Evolutionary conservation across 2,329 filamentous ascomycete genomes (phyloP), one percentile per base, ranked within the genome.

Genomic region (Sporothrix luriei): DNA sequence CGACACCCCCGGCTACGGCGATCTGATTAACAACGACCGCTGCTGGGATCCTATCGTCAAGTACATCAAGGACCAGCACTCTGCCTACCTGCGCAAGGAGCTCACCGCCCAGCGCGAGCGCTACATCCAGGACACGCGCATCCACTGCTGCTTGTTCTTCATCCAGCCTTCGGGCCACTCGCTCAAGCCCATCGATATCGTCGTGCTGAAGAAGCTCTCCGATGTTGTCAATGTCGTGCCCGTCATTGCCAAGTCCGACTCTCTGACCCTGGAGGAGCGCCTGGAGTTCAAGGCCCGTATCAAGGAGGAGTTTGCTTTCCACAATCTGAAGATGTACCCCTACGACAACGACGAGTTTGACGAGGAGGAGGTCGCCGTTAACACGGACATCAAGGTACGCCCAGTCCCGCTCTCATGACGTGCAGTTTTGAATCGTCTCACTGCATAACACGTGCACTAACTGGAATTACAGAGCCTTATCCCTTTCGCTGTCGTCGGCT

Each of bases 21-120:
- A 99, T 78, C 89, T 97, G 79, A 95, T 99, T 82, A 99, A 99
- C 88, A 99, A 99, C 82, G 95, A 99, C 84, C 91, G 95, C 87
- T 99, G 95, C 90, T 99, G 95, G 95, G 95, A 99, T 80, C 95
- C 95, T 73, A 99, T 99, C 80, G 94, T 99, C 87, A 99, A 99
- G 87, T 99, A 99, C 84, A 99, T 99, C 88, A 99, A 99, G 88
- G 95, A 99, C 83, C 95, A 99, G 86, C 95, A 99, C 87, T 97
- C 93, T 68, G 94, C 95, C 77, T 99, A 98, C 85, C 89, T 99
- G 76, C 92, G 95, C 82, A 99, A 99, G 88, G 95, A 99, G 83
- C 93, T 99, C 78, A 98, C 95, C 69, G 95, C 95, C 75, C 95
- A 99, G 87, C 92, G 95, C 83, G 95, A 99, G 84, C 91, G 95